phyloP scores from a whole-genome alignment of 192 early-diverging fungal species.

The Podila minutissima region DNA sequence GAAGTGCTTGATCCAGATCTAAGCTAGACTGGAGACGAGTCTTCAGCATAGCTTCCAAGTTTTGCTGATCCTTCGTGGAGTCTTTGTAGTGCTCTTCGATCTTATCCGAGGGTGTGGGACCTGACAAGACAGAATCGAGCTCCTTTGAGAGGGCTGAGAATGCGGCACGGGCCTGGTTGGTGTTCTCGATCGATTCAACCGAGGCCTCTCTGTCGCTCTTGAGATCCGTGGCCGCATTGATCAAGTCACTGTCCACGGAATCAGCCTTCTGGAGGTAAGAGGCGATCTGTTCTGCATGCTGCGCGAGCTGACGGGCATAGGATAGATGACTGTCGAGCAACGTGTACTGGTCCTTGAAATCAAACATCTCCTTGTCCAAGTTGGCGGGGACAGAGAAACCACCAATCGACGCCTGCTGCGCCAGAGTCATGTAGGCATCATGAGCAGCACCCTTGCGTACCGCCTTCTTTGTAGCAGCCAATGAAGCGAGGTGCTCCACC shows the following conservation, averaged over 20 bases:
- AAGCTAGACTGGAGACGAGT: constrained; percentile 1
- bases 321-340: constrained; percentile 14
- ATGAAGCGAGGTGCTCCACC: constrained; percentile 10
- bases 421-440: constrained; percentile 1
- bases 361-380: constrained; percentile 12
- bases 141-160: constrained; percentile 13
- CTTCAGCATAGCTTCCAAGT: constrained; percentile 14
- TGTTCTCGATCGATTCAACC: constrained; percentile 1
- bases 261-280: constrained; percentile 23
- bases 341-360: constrained; percentile 27
- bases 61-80: not conserved
- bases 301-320: constrained; percentile 11
- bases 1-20: constrained; percentile 6
- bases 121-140: constrained; percentile 2
- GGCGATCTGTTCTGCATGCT: constrained; percentile 17
- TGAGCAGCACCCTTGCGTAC: constrained; percentile 11
- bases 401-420: not conserved
- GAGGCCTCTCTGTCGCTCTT: constrained; percentile 28
- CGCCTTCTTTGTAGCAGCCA: constrained; percentile 19
- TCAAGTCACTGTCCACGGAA: constrained; percentile 14
- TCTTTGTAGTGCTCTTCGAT: not conserved
- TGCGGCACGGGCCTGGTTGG: not conserved
- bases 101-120: not conserved
- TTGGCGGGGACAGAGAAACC: constrained; percentile 1
- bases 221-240: constrained; percentile 11